A percentile compares a stretch with the other conserved stretches of the same genome.
phyloP scores from a whole-genome alignment of 352 stramenopile species.

The Phytophthora podocarpi region DNA sequence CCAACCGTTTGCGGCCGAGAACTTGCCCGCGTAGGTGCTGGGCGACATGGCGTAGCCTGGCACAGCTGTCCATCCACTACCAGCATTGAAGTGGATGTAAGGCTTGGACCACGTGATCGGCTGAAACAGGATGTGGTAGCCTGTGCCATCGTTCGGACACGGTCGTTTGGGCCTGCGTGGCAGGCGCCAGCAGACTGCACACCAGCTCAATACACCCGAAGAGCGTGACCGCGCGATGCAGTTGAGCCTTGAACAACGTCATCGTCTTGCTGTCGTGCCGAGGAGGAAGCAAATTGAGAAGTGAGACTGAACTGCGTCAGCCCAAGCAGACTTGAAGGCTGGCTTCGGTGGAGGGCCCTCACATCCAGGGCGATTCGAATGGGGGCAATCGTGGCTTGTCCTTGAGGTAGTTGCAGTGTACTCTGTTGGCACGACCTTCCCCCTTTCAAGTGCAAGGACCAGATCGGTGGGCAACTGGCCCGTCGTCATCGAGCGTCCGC shows the following conservation, averaged over 20 bases:
- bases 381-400: neutral
- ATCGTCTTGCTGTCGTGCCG: slow-evolving; percentile 14
- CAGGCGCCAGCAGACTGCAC: slow-evolving; percentile 4
- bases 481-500: too few species aligned
- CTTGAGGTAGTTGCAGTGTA: neutral
- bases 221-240: slow-evolving; percentile 4
- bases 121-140: slow-evolving; percentile 39
- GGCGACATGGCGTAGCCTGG: slow-evolving; percentile 40
- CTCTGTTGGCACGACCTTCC: neutral
- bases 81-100: slow-evolving; percentile 49
- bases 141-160: slow-evolving; percentile 31
- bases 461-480: too few species aligned
- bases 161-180: slow-evolving; percentile 11
- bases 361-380: too few species aligned
- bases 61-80: slow-evolving; percentile 38
- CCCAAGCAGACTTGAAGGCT: neutral
- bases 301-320: slow-evolving; percentile 3
- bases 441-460: slow-evolving; percentile 6
- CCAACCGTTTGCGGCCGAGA: slow-evolving; percentile 46
- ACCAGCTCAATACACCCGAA: slow-evolving; percentile 12
- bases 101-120: slow-evolving; percentile 30
- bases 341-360: too few species aligned
- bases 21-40: slow-evolving; percentile 40
- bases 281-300: slow-evolving; percentile 24
- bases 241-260: slow-evolving; percentile 16